Evolutionary conservation across 2,329 filamentous ascomycete species (phyloP).

Genomic region (Parafenestella ontariensis): DNA sequence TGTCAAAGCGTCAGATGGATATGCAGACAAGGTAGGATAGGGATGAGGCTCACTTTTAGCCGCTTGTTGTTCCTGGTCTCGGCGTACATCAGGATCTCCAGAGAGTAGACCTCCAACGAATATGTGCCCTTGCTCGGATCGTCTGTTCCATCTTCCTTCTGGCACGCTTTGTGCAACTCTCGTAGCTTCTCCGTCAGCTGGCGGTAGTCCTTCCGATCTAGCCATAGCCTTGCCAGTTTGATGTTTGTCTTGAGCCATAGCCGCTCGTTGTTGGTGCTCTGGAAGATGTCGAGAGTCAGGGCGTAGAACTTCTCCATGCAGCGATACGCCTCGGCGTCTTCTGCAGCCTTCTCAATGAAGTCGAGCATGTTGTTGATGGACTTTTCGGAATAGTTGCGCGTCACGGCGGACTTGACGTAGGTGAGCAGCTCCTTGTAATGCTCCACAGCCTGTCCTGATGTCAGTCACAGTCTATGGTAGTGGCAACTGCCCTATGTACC

Average conservation of each 20-base stretch:
- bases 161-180: slow-evolving; percentile 88
- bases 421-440: slow-evolving; percentile 96
- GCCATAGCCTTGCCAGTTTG: slow-evolving; percentile 88
- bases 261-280: slow-evolving; percentile 96
- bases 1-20: slow-evolving; percentile 27
- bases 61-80: slow-evolving; percentile 98
- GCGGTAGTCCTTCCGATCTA: slow-evolving; percentile 88
- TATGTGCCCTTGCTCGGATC: slow-evolving; percentile 97
- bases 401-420: slow-evolving; percentile 96
- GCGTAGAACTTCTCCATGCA: slow-evolving; percentile 97
- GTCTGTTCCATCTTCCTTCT: slow-evolving; percentile 83
- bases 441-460: slow-evolving; percentile 72
- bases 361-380: slow-evolving; percentile 99
- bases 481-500: slow-evolving; percentile 55
- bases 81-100: slow-evolving; percentile 99
- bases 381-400: slow-evolving; percentile 97
- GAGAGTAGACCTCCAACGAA: slow-evolving; percentile 90
- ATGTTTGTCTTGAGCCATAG: slow-evolving; percentile 98
- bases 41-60: slow-evolving; percentile 67
- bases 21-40: slow-evolving; percentile 27
- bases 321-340: slow-evolving; percentile 72
- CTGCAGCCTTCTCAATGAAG: slow-evolving; percentile 90
- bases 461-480: slow-evolving; percentile 24
- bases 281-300: slow-evolving; percentile 90
- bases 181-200: slow-evolving; percentile 82